Evolutionary conservation across 2,329 filamentous ascomycete genomes (phyloP).

Genomic region (Calycina marina): DNA sequence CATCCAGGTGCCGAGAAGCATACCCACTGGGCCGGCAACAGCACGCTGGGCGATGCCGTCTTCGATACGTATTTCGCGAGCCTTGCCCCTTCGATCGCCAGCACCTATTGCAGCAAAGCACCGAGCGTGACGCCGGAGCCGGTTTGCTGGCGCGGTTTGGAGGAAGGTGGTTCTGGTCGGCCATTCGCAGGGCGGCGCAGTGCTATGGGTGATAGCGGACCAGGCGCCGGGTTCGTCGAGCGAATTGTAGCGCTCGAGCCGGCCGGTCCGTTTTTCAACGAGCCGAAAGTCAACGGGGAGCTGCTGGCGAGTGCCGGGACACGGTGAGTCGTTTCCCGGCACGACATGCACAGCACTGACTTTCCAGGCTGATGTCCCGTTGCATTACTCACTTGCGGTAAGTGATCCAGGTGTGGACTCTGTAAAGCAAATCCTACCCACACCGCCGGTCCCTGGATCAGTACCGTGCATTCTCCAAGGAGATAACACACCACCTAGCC

Average conservation of each 20-base stretch:
- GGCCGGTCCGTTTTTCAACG: constrained; percentile 30
- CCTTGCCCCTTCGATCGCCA: constrained; percentile 24
- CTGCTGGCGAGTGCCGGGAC: background rate
- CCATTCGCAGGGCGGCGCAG: constrained; percentile 31
- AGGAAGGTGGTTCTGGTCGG: constrained; percentile 12
- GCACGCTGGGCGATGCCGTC: constrained; percentile 12
- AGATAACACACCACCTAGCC: constrained; percentile 18
- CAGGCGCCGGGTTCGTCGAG: constrained; percentile 27
- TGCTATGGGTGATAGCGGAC: constrained; percentile 29
- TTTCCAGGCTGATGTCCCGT: constrained; percentile 28
- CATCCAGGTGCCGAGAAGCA: constrained; percentile 25
- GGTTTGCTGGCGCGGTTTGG: constrained; percentile 14
- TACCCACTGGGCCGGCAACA: constrained; percentile 26
- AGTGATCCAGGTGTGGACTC: constrained; percentile 24
- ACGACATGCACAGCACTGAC: constrained; percentile 26
- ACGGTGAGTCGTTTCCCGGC: constrained; percentile 26
- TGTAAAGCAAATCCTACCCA: constrained; percentile 18
- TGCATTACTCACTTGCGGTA: constrained; percentile 32
- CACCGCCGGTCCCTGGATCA: constrained; percentile 11
- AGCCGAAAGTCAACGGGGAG: background rate
- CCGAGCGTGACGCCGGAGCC: constrained; percentile 26
- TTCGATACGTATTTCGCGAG: constrained; percentile 25
- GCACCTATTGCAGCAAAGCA: constrained; percentile 24
- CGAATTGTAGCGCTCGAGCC: constrained; percentile 32
- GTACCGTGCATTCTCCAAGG: constrained; percentile 24